Conservation (phyloP, 2,329 filamentous ascomycete species). For the Fusarium verrucosum region DNA sequence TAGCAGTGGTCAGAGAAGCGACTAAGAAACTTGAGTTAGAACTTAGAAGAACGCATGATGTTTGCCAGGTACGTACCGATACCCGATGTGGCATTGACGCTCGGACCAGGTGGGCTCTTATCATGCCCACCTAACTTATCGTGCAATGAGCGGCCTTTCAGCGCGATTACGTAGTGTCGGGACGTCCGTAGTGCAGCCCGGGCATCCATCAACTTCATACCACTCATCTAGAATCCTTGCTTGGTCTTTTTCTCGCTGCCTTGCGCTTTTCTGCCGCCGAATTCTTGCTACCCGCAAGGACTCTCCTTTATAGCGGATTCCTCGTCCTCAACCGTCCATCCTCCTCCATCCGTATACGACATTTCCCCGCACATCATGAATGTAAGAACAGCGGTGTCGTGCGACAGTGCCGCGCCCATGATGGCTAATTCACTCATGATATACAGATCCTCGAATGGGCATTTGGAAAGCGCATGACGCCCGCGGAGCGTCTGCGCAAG, state of each 20-base stretch:
- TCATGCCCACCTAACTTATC: too few relatives aligned
- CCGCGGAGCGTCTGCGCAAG: slow-evolving; percentile 87
- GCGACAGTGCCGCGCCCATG: slow-evolving; percentile 19
- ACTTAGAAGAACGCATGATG: slow-evolving; percentile 45
- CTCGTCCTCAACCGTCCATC: neutral
- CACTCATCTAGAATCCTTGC: slow-evolving; percentile 15
- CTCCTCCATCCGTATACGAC: slow-evolving; percentile 8
- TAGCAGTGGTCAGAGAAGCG: slow-evolving; percentile 36
- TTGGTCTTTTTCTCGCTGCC: slow-evolving; percentile 33
- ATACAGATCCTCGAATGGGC: slow-evolving; percentile 98
- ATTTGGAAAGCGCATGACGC: slow-evolving; percentile 99
- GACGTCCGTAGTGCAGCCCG: slow-evolving; percentile 21
- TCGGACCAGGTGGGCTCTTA: slow-evolving; percentile 35
- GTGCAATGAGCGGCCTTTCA: too few relatives aligned
- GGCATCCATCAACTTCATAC: slow-evolving; percentile 32
- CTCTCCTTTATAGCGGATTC: neutral
- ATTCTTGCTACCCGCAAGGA: neutral
- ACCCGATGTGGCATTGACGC: slow-evolving; percentile 38
- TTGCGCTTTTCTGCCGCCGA: slow-evolving; percentile 18
- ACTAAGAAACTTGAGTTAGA: slow-evolving; percentile 38
- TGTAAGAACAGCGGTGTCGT: slow-evolving; percentile 40
- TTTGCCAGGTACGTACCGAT: slow-evolving; percentile 44
- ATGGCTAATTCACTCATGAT: slow-evolving; percentile 31
- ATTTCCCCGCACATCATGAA: slow-evolving; percentile 42
- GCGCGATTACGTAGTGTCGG: slow-evolving; percentile 36